phyloP scores from a whole-genome alignment of 2,329 filamentous ascomycete species.

The Exophiala alcalophila region DNA sequence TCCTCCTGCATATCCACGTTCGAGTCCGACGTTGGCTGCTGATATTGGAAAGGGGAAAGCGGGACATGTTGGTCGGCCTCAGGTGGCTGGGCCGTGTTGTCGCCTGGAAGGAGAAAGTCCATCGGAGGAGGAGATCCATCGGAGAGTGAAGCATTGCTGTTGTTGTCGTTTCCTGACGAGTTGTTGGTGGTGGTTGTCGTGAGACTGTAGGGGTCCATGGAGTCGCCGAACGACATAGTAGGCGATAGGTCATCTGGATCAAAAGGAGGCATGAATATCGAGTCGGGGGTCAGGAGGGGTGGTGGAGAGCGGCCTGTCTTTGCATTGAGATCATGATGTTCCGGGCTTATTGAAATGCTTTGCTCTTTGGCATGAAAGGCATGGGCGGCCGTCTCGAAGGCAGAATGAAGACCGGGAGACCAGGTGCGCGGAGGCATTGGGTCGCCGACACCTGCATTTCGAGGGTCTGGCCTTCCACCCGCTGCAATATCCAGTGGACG shows the following conservation, averaged over 20 bases:
- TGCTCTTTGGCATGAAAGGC: constrained; percentile 14
- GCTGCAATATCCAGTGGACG: constrained; percentile 22
- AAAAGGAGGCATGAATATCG: constrained; percentile 19
- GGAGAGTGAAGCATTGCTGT: constrained; percentile 36
- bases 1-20: constrained; percentile 40
- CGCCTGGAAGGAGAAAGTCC: constrained; percentile 49
- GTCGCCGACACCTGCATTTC: background rate
- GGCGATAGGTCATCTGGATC: constrained; percentile 19
- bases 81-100: constrained; percentile 45
- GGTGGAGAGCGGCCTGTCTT: background rate
- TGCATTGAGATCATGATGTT: constrained; percentile 2
- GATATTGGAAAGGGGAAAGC: constrained; percentile 32
- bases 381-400: constrained; percentile 24
- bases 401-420: constrained; percentile 27
- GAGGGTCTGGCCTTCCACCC: constrained; percentile 1
- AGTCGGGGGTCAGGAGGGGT: constrained; percentile 9
- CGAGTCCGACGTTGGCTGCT: constrained; percentile 28
- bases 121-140: constrained; percentile 49
- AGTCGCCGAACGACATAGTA: constrained; percentile 11
- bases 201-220: constrained; percentile 36
- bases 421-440: constrained; percentile 16
- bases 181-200: constrained; percentile 32
- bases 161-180: constrained; percentile 29
- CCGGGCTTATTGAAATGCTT: constrained; percentile 4
- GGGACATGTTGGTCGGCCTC: constrained; percentile 34